Percentiles rank a stretch among this genome's conserved stretches.
These are phyloP conservation scores for Cymbopogon flexuosus DNA, from an alignment of 202 grass and related monocot species.

Conservation along the genomic window DNA sequence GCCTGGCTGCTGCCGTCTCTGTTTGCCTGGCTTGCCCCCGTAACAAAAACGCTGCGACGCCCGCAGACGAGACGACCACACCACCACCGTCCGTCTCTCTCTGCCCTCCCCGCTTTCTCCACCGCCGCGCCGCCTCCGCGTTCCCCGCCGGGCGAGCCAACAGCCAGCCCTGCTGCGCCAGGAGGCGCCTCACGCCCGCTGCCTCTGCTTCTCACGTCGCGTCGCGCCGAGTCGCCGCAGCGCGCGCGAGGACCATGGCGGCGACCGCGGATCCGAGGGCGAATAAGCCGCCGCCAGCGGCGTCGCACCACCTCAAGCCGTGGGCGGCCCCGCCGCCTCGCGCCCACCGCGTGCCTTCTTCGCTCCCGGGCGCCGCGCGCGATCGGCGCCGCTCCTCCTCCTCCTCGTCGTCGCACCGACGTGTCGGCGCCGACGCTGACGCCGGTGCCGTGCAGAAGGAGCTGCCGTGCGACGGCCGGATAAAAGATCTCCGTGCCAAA, in stretches of 20 bases:
- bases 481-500: constrained; percentile 43
- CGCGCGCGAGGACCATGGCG: constrained; percentile 37
- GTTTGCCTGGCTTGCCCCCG: not conserved
- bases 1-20: not conserved
- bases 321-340: constrained; percentile 33
- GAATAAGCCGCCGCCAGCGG: constrained; percentile 33
- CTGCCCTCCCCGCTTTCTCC: not conserved
- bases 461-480: not conserved
- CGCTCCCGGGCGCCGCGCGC: constrained; percentile 15
- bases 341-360: constrained; percentile 14
- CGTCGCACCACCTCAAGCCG: constrained; percentile 37
- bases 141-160: not conserved
- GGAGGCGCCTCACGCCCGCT: not conserved
- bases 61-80: constrained; percentile 29
- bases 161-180: not conserved
- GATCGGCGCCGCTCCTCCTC: constrained; percentile 42
- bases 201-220: not conserved
- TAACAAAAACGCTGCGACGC: constrained; percentile 41
- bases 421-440: not conserved
- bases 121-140: not conserved
- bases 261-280: constrained; percentile 59
- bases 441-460: not conserved
- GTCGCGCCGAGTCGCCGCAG: not conserved
- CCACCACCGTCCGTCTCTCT: not conserved
- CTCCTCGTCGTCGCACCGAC: constrained; percentile 37